A percentile compares a stretch with the other conserved stretches of the same genome.
These are phyloP conservation scores for Amylocarpus encephaloides DNA, from an alignment of 2,329 filamentous ascomycete genomes.

Conservation along the genomic window DNA sequence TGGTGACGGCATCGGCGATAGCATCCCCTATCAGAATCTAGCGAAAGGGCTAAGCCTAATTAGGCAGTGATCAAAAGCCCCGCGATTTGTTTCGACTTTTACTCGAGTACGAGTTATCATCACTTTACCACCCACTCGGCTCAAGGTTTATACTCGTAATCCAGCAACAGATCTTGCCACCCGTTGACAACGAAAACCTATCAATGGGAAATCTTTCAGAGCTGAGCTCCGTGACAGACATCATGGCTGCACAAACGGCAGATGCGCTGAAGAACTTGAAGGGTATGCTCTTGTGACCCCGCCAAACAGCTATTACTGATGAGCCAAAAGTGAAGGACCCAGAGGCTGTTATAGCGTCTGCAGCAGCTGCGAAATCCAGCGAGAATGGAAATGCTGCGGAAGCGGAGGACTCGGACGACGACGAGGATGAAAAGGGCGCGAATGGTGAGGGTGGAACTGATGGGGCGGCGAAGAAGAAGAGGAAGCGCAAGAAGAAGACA, in stretches of 20 bases:
- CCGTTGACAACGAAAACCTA: background rate
- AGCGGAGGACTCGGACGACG: conserved; percentile 46
- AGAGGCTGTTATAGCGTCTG: conserved; percentile 25
- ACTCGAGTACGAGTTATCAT: background rate
- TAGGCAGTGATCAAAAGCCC: background rate
- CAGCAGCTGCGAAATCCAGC: conserved; percentile 22
- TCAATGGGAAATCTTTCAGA: background rate
- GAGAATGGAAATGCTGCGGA: conserved; percentile 23
- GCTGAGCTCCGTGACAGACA: conserved; percentile 3
- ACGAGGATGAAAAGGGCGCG: conserved; percentile 39
- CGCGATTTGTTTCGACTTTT: background rate
- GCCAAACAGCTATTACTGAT: conserved; percentile 7
- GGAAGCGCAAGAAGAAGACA: conserved; percentile 62
- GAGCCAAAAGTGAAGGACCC: conserved; percentile 28
- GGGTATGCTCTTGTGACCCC: conserved; percentile 39
- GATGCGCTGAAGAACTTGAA: conserved; percentile 94
- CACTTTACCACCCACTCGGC: too few relatives aligned
- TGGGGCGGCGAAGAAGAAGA: conserved; percentile 52
- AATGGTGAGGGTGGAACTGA: conserved; percentile 34
- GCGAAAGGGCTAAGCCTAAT: background rate
- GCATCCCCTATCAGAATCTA: background rate
- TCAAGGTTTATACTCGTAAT: too few relatives aligned
- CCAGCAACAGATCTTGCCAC: too few relatives aligned
- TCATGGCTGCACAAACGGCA: conserved; percentile 40
- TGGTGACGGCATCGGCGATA: conserved; percentile 9